Base-by-base conservation (phyloP, 202 grass and related monocot genomes). In the Zoysia matrella region DNA sequence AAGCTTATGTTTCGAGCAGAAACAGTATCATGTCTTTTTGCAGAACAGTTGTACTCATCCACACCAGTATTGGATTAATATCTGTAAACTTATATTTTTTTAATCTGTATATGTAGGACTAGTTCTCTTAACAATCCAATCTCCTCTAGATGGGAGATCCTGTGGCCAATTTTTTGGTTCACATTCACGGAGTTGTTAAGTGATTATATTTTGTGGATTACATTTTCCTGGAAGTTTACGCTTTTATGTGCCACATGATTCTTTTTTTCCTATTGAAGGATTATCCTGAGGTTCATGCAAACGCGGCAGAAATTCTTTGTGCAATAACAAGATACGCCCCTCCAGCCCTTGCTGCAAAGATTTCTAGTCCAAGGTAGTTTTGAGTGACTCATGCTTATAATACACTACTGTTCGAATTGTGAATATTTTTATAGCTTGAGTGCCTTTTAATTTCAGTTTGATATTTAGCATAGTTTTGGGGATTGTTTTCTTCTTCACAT, bases 201-300 rank as follows among this genome's bases (percentile, higher is more conserved):
- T 69, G 79, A 66, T 60, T 87, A 11, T 47, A 74, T 13, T 68
- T 46, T 4, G 46, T 15, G 15, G 42, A 48, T 14, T 45, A 40
- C 42, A 57, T 80, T 68, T 69, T 63, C 41, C 39, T 48, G 40
- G 14, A 9, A 62, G 55, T 73, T 53, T 52, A 36, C 78, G 54
- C 49, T 65, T 84, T 58, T 77, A 69, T 68, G 71, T 49, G 45
- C 43, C 30, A 53, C 11, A 2, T 47, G 42, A 65, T 12, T 78
- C 4, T 13, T 22, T 66, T 77, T 57, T 40, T 69, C 81, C 12
- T 73, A 39, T 91, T 70, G 41, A 72, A 98, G 95, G 90, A 98
- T 86, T 98, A 84, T 81, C 82, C 92, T 75, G 95, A 98, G 90
- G 95, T 98, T 75, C 95, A 98, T 91, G 84, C 92, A 72, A 98